phyloP scores from a whole-genome alignment of 163 green algal genomes.

The Smithsoniella earleae region DNA sequence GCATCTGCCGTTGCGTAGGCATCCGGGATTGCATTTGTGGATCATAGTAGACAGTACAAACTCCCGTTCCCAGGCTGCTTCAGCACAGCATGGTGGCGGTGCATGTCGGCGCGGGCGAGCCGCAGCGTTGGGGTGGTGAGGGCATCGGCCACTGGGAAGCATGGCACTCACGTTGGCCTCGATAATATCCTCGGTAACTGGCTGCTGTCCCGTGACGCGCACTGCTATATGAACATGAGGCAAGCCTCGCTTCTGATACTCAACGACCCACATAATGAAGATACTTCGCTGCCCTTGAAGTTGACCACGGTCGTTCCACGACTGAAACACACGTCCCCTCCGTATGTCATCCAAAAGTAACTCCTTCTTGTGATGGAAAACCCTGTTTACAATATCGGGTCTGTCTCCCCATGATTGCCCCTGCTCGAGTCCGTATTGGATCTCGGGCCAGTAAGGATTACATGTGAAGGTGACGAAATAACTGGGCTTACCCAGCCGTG shows the following conservation, averaged over 20 bases:
- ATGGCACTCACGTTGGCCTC: background rate
- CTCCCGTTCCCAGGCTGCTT: too few species aligned
- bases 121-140: background rate
- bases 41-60: background rate
- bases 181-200: constrained; percentile 9
- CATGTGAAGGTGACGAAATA: constrained; percentile 36
- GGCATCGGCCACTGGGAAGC: background rate
- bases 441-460: constrained; percentile 36
- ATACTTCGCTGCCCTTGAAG: too few species aligned
- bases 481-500: constrained; percentile 34
- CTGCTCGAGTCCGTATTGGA: constrained; percentile 21
- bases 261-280: constrained; percentile 23
- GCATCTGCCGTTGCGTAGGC: background rate
- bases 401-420: constrained; percentile 30
- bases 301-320: too few species aligned
- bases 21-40: background rate
- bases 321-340: constrained; percentile 25
- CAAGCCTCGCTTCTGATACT: constrained; percentile 35
- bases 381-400: constrained; percentile 31
- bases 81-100: too few species aligned
- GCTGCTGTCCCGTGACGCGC: constrained; percentile 32
- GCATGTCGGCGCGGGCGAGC: too few species aligned
- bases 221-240: constrained; percentile 35
- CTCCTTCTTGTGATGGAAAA: constrained; percentile 34
- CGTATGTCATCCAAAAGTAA: constrained; percentile 30